Conservation (phyloP, 1,139 yeast genomes). For the Lodderomyces oxycetoniae region DNA sequence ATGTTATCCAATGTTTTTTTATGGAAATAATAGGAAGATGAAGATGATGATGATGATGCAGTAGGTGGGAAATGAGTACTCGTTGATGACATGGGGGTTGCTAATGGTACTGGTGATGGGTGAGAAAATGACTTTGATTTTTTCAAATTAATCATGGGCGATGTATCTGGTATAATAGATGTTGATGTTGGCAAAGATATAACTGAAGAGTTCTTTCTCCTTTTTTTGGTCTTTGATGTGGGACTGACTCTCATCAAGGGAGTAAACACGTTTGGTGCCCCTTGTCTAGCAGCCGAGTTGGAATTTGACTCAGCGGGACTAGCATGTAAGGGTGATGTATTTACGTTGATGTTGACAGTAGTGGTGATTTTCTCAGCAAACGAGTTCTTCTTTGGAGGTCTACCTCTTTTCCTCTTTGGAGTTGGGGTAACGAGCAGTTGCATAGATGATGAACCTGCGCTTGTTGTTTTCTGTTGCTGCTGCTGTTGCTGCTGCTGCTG, state of each 20-base stretch:
- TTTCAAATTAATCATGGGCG: slow-evolving; percentile 11
- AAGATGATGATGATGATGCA: background rate
- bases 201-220: slow-evolving; percentile 15
- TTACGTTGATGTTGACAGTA: slow-evolving; percentile 41
- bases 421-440: slow-evolving; percentile 8
- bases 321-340: slow-evolving; percentile 30
- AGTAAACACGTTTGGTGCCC: slow-evolving; percentile 45
- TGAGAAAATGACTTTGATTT: slow-evolving; percentile 11
- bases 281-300: slow-evolving; percentile 37
- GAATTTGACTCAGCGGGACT: slow-evolving; percentile 37
- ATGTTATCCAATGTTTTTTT: slow-evolving; percentile 36
- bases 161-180: slow-evolving; percentile 5
- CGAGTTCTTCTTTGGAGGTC: slow-evolving; percentile 46
- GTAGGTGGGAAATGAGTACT: slow-evolving; percentile 14
- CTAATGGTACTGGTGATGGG: slow-evolving; percentile 13
- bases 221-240: slow-evolving; percentile 14
- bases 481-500: slow-evolving; percentile 1
- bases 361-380: slow-evolving; percentile 38
- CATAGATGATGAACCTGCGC: background rate
- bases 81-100: slow-evolving; percentile 22
- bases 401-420: slow-evolving; percentile 40
- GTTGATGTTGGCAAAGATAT: too few species aligned
- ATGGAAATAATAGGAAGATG: slow-evolving; percentile 24
- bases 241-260: slow-evolving; percentile 47
- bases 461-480: slow-evolving; percentile 1